Base-by-base conservation (phyloP, 2,329 filamentous ascomycete genomes). In the Exophiala spinifera region DNA sequence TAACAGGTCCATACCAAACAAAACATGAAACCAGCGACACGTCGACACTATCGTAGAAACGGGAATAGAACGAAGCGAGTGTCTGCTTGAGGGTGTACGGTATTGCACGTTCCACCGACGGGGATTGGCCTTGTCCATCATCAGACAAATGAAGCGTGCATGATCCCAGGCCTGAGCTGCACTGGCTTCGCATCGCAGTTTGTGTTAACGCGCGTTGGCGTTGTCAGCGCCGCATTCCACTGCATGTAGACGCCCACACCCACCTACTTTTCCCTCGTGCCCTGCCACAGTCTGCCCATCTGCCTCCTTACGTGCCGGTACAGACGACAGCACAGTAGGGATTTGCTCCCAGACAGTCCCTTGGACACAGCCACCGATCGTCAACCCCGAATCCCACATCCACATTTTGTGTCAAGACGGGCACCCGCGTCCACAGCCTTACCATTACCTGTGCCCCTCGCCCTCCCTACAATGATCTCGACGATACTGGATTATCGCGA, bases 401-500 rank as follows among this genome's bases (percentile, higher is more conserved):
- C 28, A 31, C 28, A 31, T 31, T 10, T 6, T 31, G 8, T 31
- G 7, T 10, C 8, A 10, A 31, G 6, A 31, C 45, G 37, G 28
- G 42, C 51, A 28, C 33, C 45, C 23, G 37, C 28, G 20, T 15
- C 13, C n/a, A 44, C 42, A 21, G 7, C 42, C 6, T 45, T 25
- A 11, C n/a, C n/a, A n/a, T n/a, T 21, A 21, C 4, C 8, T 31
- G 28, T 36, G 8, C 2, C 31, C 46, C 40, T 48, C 17, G 23
- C 31, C 34, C 37, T 21, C 54, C 40, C 13, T 37, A 57, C 49
- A 21, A 60, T 60, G 55, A 46, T 46, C 49, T 43, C 46, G 23
- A 31, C 17, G 49, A 40, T 23, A 34, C 19, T 23, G 36, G 15
- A 20, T 31, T 31, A 11, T 56, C 46, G 43, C 52, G 36, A 60